Evolutionary conservation across 2,329 filamentous ascomycete species (phyloP).

Genomic region (Xylaria sp.): DNA sequence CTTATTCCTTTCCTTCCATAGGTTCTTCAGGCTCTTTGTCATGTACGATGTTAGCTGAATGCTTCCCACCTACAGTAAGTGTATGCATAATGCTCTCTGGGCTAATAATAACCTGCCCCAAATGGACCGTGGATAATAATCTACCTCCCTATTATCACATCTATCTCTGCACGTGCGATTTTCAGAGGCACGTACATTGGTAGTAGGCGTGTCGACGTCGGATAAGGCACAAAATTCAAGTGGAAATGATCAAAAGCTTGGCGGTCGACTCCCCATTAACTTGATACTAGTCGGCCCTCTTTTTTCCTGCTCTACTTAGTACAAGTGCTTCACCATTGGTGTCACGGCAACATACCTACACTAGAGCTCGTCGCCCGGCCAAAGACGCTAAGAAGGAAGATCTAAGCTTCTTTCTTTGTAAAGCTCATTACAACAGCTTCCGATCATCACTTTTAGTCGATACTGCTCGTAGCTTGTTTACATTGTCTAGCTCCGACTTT

Average conservation of each 20-base stretch:
- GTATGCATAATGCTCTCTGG: not conserved
- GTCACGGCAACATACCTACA: constrained; percentile 3
- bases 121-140: not conserved
- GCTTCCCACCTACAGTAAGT: not conserved
- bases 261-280: not conserved
- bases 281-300: constrained; percentile 6
- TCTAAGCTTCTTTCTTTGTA: constrained; percentile 13
- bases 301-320: not conserved
- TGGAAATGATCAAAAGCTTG: constrained; percentile 20
- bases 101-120: constrained; percentile 4
- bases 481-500: not conserved
- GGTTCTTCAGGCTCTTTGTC: constrained; percentile 6
- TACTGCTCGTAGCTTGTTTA: constrained; percentile 13
- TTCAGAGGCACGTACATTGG: not conserved
- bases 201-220: not conserved
- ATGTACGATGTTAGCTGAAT: not conserved
- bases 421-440: constrained; percentile 16
- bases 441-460: constrained; percentile 5
- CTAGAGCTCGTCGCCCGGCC: constrained; percentile 44
- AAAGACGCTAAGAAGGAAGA: constrained; percentile 42
- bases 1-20: constrained; percentile 4
- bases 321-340: not conserved
- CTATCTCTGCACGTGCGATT: constrained; percentile 14
- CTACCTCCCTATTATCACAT: constrained; percentile 24
- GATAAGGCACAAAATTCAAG: constrained; percentile 15